phyloP scores from a whole-genome alignment of 306 rosid genomes.

The Lathyrus sativus region DNA sequence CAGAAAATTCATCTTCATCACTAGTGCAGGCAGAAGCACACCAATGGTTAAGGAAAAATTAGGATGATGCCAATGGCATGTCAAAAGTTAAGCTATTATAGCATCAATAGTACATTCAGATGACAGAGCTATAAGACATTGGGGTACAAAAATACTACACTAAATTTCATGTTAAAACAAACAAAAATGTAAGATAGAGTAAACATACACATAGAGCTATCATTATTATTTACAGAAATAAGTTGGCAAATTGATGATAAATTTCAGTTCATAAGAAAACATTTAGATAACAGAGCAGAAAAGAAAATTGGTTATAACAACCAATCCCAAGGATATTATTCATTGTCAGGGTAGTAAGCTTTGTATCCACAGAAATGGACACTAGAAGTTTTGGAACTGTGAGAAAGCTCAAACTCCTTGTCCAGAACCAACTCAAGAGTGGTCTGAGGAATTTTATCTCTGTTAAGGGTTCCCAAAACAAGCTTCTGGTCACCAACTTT shows the following conservation, averaged over 20 bases:
- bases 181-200: neutral
- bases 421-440: slow-evolving; percentile 75
- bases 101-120: neutral
- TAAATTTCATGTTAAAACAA: neutral
- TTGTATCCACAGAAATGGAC: slow-evolving; percentile 75
- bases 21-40: slow-evolving; percentile 45
- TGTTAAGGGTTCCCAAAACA: slow-evolving; percentile 69
- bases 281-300: neutral
- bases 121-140: neutral
- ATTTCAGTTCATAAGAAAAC: neutral
- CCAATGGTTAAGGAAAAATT: slow-evolving; percentile 50
- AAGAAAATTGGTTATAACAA: neutral
- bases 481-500: slow-evolving; percentile 63
- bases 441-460: slow-evolving; percentile 70
- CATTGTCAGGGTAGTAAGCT: slow-evolving; percentile 26
- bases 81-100: neutral
- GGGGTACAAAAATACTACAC: neutral
- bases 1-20: slow-evolving; percentile 42
- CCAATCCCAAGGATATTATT: slow-evolving; percentile 64
- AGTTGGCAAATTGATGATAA: neutral
- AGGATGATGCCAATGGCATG: neutral
- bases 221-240: no score
- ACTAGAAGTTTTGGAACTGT: slow-evolving; percentile 66
- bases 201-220: neutral
- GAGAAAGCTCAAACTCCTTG: slow-evolving; percentile 82